Evolutionary conservation across 306 rosid species (phyloP), one percentile per base, ranked within the genome.

Genomic region (Casuarina cunninghamiana): DNA sequence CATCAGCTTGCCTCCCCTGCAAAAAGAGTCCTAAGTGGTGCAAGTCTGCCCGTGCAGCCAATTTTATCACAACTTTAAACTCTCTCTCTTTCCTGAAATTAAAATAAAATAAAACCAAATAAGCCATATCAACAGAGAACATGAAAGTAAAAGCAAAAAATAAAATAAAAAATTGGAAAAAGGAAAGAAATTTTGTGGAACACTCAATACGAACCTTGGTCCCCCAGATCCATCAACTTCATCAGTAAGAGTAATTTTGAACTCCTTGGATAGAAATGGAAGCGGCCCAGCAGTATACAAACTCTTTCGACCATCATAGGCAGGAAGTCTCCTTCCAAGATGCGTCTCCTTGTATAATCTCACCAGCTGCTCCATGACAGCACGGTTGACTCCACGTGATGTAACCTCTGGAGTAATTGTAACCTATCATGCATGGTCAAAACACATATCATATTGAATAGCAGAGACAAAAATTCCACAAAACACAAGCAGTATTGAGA

Each of bases 251-350:
- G 85, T 86, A 78, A 96, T 90, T 83, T 71, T 85, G 15, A 96
- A 96, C 73, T 96, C 99, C 86, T 84, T 90, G 0, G 93, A 78
- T 9, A 63, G 60, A 66, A 96, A 96, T 55, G 99, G 99, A 15
- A 96, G 96, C 0, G 98, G 91, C 6, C 99, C 98, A 48, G 98
- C 98, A 55, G 99, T 96, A 53, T 96, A 96, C 8, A 96, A 88
- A 71, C 99, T 96, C 85, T 96, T 96, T 3, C 99, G 86, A 1
- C 99, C 99, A 85, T 96, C 99, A 86, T 96, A 96, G 3, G 91
- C 99, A 49, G 98, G 99, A 58, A 93, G 98, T 12, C 99, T 84
- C 76, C 63, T 88, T 62, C 97, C 97, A 21, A 96, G 80, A 78
- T 90, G 96, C 46, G 99, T 85, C 37, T 86, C 99, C n/a, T 81